phyloP scores from a whole-genome alignment of 1,284 basidiomycete species.

The Irpex lacteus region DNA sequence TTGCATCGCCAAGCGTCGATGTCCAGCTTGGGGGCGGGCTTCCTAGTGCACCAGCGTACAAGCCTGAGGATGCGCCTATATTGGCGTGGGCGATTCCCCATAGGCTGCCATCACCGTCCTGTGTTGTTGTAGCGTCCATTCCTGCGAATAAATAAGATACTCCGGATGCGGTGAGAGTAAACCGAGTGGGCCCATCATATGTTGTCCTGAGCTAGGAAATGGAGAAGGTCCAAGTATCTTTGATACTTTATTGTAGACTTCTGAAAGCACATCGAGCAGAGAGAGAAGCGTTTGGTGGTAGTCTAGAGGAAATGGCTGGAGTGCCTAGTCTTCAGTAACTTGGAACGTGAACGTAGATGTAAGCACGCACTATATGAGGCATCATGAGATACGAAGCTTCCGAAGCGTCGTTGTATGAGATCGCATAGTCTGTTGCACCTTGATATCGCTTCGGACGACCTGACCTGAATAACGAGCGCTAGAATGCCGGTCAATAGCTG shows the following conservation, averaged over 20 bases:
- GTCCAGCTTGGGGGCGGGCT: slow-evolving; percentile 63
- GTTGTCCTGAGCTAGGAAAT: slow-evolving; percentile 59
- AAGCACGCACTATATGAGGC: slow-evolving; percentile 63
- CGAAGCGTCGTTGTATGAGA: slow-evolving; percentile 55
- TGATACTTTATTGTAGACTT: slow-evolving; percentile 82
- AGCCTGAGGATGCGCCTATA: slow-evolving; percentile 14
- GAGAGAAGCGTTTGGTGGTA: slow-evolving; percentile 85
- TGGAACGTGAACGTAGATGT: neutral
- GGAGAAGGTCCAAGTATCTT: slow-evolving; percentile 77
- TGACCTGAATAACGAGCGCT: slow-evolving; percentile 57
- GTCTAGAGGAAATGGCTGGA: slow-evolving; percentile 79
- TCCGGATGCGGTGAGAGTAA: slow-evolving; percentile 68
- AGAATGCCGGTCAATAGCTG: neutral
- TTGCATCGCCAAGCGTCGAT: slow-evolving; percentile 61
- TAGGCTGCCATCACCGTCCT: slow-evolving; percentile 50
- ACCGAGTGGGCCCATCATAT: slow-evolving; percentile 77
- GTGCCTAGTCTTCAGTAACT: slow-evolving; percentile 1
- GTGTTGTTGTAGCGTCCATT: slow-evolving; percentile 28
- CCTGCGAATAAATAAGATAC: slow-evolving; percentile 74
- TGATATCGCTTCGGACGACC: slow-evolving; percentile 51
- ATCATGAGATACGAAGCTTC: slow-evolving; percentile 72
- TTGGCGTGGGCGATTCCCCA: slow-evolving; percentile 68
- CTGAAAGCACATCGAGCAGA: slow-evolving; percentile 81
- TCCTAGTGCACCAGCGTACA: slow-evolving; percentile 38
- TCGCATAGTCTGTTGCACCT: slow-evolving; percentile 58